These are phyloP conservation scores for Linnemannia hyalina DNA, from an alignment of 192 early-diverging fungal species.

Conservation along the genomic window DNA sequence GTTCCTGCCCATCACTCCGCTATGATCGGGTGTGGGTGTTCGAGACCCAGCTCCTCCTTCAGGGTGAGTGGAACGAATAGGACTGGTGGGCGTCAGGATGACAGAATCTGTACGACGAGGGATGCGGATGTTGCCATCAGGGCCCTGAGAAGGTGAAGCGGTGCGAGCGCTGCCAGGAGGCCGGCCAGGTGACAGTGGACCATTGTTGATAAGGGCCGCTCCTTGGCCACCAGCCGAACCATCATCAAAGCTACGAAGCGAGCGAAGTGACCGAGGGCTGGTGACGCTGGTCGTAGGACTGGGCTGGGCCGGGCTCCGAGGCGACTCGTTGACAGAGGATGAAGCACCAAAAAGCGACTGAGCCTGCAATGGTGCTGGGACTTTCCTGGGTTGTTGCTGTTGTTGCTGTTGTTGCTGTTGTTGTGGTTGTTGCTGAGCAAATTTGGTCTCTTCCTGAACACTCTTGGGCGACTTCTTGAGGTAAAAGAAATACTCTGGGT, in stretches of 20 bases:
- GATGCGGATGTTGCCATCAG: constrained; percentile 21
- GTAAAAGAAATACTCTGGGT: constrained; percentile 42
- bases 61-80: constrained; percentile 4
- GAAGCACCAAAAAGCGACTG: constrained; percentile 15
- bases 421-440: constrained; percentile 11
- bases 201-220: not conserved
- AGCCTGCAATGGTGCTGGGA: constrained; percentile 40
- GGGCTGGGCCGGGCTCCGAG: constrained; percentile 18
- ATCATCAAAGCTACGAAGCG: constrained; percentile 37
- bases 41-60: constrained; percentile 8
- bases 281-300: constrained; percentile 27
- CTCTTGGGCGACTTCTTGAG: constrained; percentile 38
- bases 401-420: constrained; percentile 9
- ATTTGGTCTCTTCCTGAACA: constrained; percentile 23
- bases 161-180: not conserved
- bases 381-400: constrained; percentile 21
- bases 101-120: constrained; percentile 41
- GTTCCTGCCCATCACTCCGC: constrained; percentile 29
- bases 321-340: constrained; percentile 2
- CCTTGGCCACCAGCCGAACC: not conserved
- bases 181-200: constrained; percentile 13
- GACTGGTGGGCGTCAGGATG: constrained; percentile 26
- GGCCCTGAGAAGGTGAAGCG: constrained; percentile 7
- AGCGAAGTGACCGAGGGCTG: constrained; percentile 34
- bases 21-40: constrained; percentile 39